Base-by-base conservation (phyloP, 345 rosid species). In the Fremontodendron californicum region DNA sequence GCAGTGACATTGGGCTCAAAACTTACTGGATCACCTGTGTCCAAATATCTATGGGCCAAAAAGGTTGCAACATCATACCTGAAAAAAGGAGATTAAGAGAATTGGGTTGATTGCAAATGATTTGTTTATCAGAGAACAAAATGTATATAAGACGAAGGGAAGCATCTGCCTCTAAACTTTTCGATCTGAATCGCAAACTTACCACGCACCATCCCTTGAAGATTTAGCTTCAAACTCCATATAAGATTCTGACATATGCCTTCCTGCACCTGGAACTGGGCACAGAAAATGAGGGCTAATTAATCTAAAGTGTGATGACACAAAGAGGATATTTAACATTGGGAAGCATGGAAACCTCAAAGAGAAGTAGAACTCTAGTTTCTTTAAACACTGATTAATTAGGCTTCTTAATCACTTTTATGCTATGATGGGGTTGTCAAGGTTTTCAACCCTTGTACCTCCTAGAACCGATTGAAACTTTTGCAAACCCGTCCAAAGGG, bases 191-290 rank as follows among this genome's bases (percentile, higher is more conserved):
- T 64, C 33, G 25, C 37, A 72, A 64, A 84, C 86, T 82, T 81
- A 96, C 98, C 99, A 96, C 73, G 99, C 99, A 78, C 99, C 98
- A 82, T 96, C 99, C 79, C 99, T 88, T 3, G 95, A 85, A 78
- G 98, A 96, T 83, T 91, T 96, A 74, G 98, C 98, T 89, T 96
- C 98, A 83, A 91, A 96, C 75, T 96, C 98, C 93, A 91, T 86
- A 49, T 82, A 84, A 72, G 87, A 71, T 79, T 96, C 97, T 71
- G 93, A 83, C 77, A 86, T 84, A 74, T 61, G 81, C 79, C 89
- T 91, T 83, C 84, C 90, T 39, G 84, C 83, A 82, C 80, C 80
- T 31, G 92, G 80, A 78, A 85, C 93, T 86, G 77, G 27, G 57
- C 18, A 23, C 2, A 51, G 40, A 51, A 48, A 58, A 74, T 23